Evolutionary conservation across 2,329 filamentous ascomycete species (phyloP), one percentile per base, ranked within the genome.

Genomic region (Didymella pinodella): DNA sequence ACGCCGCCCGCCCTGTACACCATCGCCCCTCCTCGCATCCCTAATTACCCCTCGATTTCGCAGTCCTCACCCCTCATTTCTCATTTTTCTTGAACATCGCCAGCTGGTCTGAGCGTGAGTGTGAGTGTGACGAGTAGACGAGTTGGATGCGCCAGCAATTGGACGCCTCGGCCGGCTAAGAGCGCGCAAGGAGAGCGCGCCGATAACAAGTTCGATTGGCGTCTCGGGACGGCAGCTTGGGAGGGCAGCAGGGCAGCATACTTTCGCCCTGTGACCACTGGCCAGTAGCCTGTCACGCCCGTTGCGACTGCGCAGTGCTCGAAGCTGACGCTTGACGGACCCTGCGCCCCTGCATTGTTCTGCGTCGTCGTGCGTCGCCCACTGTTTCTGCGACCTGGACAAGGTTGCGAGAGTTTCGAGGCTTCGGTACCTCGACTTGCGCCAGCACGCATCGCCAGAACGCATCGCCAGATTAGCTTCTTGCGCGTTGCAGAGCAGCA

Each of bases 111-210:
- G 66, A 63, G 68, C 68, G 65, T 59, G 61, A 65, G 67, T 69
- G 65, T 59, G 61, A 65, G 67, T 69, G 68, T 67, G 65, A 70
- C 66, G 64, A 67, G 66, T 55, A 68, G 66, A 70, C 66, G 64
- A 67, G 66, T 55, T 68, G 66, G 59, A 70, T 67, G 65, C 68
- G 62, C 62, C 64, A 63, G 56, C 49, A 63, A 61, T 60, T 62
- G 53, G 57, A 62, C 51, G 54, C 66, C 67, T 59, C 65, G 54
- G 64, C 62, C 61, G 65, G 68, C 62, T 67, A 68, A 62, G 64
- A 66, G 65, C 48, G 59, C 48, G 59, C 60, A 63, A 61, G 60
- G 65, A 63, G 58, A 54, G 61, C 50, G 64, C 64, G 62, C 62
- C 62, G 62, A 66, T 63, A 66, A 48, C 63, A 20, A 41, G 25